phyloP scores from a whole-genome alignment of 2,329 filamentous ascomycete genomes.

The Teratosphaeriaceae sp. region DNA sequence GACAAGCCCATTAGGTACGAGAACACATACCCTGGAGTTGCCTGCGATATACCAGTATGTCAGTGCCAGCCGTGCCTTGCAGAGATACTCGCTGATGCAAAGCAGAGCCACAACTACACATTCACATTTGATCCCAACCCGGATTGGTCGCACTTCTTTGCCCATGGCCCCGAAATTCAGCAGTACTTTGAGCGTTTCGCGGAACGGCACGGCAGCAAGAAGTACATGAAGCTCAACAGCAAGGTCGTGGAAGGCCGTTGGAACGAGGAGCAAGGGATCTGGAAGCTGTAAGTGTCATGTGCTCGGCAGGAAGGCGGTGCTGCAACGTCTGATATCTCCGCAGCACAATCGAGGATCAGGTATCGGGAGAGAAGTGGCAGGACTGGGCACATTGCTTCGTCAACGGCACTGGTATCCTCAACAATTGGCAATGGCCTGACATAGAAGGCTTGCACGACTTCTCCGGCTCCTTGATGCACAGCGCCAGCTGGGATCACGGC shows the following conservation, averaged over 20 bases:
- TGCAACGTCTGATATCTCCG: constrained; percentile 29
- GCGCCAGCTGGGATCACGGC: constrained; percentile 25
- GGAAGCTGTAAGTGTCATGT: constrained; percentile 3
- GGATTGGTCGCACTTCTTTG: constrained; percentile 29
- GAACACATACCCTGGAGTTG: constrained; percentile 11
- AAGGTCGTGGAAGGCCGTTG: constrained; percentile 33
- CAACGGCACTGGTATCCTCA: constrained; percentile 18
- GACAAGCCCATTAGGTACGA: constrained; percentile 14
- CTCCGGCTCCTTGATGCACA: constrained; percentile 29
- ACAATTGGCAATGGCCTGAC: constrained; percentile 28
- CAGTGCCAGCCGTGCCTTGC: background rate
- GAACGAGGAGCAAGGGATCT: constrained; percentile 25
- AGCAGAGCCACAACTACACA: constrained; percentile 7
- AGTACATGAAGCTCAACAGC: constrained; percentile 32
- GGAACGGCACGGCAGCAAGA: constrained; percentile 33
- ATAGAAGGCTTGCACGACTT: constrained; percentile 31
- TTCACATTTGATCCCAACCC: constrained; percentile 26
- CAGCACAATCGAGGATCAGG: constrained; percentile 26
- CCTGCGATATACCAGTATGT: constrained; percentile 9
- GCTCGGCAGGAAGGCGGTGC: constrained; percentile 1
- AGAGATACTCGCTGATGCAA: background rate
- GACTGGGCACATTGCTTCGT: constrained; percentile 33
- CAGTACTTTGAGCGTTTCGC: constrained; percentile 35
- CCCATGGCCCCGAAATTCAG: constrained; percentile 34
- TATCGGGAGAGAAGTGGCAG: constrained; percentile 2